Evolutionary conservation across 768 basidiomycete genomes (phyloP).

Genomic region (Hericium rajendrae): DNA sequence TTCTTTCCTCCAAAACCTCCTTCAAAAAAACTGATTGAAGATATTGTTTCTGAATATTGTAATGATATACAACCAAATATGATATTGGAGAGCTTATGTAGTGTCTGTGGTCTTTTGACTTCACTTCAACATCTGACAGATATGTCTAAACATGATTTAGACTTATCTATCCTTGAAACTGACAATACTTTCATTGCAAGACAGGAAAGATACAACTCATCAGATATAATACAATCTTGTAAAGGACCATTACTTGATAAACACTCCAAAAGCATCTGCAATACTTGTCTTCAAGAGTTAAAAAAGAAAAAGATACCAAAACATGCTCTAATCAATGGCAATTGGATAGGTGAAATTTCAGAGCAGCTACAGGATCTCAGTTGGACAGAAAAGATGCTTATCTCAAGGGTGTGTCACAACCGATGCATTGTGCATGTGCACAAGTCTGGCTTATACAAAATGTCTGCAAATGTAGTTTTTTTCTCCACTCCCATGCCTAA

Average conservation of each 20-base stretch:
- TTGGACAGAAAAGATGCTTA: conserved; percentile 23
- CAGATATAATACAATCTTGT: background rate
- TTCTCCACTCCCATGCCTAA: conserved; percentile 10
- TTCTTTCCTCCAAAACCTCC: background rate
- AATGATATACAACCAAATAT: background rate
- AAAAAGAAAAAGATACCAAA: conserved; percentile 13
- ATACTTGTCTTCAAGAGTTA: background rate
- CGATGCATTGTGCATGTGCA: conserved; percentile 22
- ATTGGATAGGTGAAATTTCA: conserved; percentile 29
- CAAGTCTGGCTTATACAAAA: conserved; percentile 17
- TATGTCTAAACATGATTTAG: background rate
- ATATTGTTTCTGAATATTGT: background rate
- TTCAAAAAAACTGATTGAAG: background rate
- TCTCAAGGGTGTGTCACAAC: conserved; percentile 22
- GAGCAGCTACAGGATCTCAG: conserved; percentile 17
- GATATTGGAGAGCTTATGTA: background rate
- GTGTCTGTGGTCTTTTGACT: background rate
- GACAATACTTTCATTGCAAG: background rate
- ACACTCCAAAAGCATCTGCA: background rate
- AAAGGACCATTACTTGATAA: background rate
- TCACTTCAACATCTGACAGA: background rate
- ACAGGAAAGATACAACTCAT: background rate
- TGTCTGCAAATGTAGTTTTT: conserved; percentile 11
- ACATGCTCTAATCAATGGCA: conserved; percentile 23
- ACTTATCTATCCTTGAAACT: background rate